Percentiles rank a stretch among this genome's conserved stretches.
Conservation (phyloP, 805 yeast genomes). For the Wickerhamiella sorbophila region DNA sequence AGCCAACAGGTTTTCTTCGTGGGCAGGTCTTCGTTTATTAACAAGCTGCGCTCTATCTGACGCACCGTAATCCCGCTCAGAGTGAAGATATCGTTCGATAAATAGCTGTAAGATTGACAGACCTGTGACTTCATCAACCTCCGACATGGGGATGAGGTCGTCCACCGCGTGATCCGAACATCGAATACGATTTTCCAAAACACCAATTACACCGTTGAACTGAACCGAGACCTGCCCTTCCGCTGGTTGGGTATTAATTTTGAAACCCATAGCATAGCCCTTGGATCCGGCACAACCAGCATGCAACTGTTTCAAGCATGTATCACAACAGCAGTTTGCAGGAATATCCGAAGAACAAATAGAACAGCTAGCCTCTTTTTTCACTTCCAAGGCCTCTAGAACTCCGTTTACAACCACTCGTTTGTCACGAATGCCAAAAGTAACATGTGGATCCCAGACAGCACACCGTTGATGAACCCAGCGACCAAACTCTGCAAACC, state of each 20-base stretch:
- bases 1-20: too few species aligned
- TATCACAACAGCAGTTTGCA: slow-evolving; percentile 9
- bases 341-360: slow-evolving; percentile 8
- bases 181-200: slow-evolving; percentile 20
- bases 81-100: slow-evolving; percentile 1
- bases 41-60: not conserved
- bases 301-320: slow-evolving; percentile 25
- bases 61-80: not conserved
- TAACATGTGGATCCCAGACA: slow-evolving; percentile 11
- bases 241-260: not conserved
- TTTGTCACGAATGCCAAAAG: slow-evolving; percentile 15
- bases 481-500: slow-evolving; percentile 13
- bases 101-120: slow-evolving; percentile 23
- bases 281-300: slow-evolving; percentile 41
- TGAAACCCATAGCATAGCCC: slow-evolving; percentile 10
- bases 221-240: slow-evolving; percentile 12
- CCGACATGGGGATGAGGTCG: slow-evolving; percentile 17
- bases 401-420: slow-evolving; percentile 10
- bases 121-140: slow-evolving; percentile 14
- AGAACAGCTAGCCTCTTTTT: slow-evolving; percentile 14
- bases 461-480: slow-evolving; percentile 14
- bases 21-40: not conserved
- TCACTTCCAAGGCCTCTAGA: slow-evolving; percentile 4
- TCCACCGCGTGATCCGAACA: slow-evolving; percentile 20
- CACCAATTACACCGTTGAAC: slow-evolving; percentile 16